Conservation (phyloP, 176 grass and related monocot genomes). For the Cenchrus americanus region DNA sequence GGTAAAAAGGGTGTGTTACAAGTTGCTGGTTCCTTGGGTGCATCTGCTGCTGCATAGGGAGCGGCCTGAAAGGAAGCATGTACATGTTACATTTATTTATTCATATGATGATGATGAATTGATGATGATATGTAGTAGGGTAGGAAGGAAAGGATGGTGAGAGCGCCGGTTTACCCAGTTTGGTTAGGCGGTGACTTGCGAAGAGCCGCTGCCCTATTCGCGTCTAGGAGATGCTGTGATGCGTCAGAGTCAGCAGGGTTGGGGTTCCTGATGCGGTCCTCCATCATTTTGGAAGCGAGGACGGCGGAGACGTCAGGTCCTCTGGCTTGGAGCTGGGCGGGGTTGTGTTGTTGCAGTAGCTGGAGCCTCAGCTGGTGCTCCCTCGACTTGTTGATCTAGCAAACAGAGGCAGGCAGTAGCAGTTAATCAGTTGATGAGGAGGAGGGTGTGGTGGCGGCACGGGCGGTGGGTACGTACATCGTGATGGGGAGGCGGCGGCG, state of each 20-base stretch:
- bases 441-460: too few species aligned
- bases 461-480: not conserved
- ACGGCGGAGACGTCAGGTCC: conserved; percentile 68
- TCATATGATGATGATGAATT: not conserved
- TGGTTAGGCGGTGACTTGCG: conserved; percentile 73
- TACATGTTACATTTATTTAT: too few species aligned
- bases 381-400: conserved; percentile 65
- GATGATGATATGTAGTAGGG: not conserved
- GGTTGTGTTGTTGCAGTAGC: conserved; percentile 64
- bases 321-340: conserved; percentile 46
- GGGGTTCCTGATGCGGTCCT: conserved; percentile 77
- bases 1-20: conserved; percentile 54
- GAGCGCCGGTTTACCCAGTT: conserved; percentile 56
- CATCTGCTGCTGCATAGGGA: conserved; percentile 68
- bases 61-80: conserved; percentile 47
- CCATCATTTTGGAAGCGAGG: conserved; percentile 77
- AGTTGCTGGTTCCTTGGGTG: conserved; percentile 70
- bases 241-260: conserved; percentile 60
- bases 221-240: conserved; percentile 74
- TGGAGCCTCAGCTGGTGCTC: conserved; percentile 79
- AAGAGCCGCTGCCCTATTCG: conserved; percentile 65
- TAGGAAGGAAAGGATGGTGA: not conserved
- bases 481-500: not conserved
- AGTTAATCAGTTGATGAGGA: not conserved
- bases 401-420: too few species aligned